Evolutionary conservation across 2,329 filamentous ascomycete species (phyloP).

Genomic region (Simplicillium aogashimaense): DNA sequence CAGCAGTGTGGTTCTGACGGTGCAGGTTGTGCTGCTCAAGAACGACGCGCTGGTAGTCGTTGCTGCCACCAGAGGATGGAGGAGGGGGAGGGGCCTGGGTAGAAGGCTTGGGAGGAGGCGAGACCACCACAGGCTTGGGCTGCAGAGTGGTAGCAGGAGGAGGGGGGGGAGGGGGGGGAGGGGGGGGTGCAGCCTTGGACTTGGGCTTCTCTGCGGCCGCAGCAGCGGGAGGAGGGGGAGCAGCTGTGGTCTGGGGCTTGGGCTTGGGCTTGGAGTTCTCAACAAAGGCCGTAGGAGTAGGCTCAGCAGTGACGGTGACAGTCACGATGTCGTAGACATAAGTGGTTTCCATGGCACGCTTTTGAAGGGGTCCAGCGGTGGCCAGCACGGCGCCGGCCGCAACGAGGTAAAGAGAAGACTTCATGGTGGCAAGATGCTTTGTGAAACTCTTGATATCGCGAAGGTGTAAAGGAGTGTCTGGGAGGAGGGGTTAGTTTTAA

Average conservation of each 20-base stretch:
- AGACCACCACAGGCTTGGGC: constrained; percentile 8
- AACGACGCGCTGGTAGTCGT: constrained; percentile 27
- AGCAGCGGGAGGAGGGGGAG: constrained; percentile 13
- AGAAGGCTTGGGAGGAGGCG: constrained; percentile 5
- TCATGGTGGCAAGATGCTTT: constrained; percentile 30
- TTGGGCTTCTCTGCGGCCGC: constrained; percentile 18
- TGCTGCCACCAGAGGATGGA: constrained; percentile 8
- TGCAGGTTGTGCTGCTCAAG: constrained; percentile 77
- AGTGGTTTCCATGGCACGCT: constrained; percentile 28
- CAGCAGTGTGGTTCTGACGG: constrained; percentile 70
- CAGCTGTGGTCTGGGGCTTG: constrained; percentile 5
- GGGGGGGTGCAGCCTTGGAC: constrained; percentile 8
- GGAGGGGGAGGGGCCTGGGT: constrained; percentile 2
- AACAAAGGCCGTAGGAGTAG: constrained; percentile 14
- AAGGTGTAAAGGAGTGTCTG: constrained; percentile 2
- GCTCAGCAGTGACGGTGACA: constrained; percentile 32
- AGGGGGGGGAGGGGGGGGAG: constrained; percentile 5
- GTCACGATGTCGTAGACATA: constrained; percentile 30
- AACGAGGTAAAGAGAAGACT: constrained; percentile 34
- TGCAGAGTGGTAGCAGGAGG: constrained; percentile 3
- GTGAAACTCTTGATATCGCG: not conserved
- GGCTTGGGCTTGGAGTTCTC: constrained; percentile 11
- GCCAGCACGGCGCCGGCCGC: constrained; percentile 35
- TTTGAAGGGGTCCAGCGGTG: constrained; percentile 29
- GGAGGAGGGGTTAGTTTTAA: constrained; percentile 9